These are phyloP conservation scores for Salix dunnii DNA, from an alignment of 345 rosid genomes.

Conservation along the genomic window DNA sequence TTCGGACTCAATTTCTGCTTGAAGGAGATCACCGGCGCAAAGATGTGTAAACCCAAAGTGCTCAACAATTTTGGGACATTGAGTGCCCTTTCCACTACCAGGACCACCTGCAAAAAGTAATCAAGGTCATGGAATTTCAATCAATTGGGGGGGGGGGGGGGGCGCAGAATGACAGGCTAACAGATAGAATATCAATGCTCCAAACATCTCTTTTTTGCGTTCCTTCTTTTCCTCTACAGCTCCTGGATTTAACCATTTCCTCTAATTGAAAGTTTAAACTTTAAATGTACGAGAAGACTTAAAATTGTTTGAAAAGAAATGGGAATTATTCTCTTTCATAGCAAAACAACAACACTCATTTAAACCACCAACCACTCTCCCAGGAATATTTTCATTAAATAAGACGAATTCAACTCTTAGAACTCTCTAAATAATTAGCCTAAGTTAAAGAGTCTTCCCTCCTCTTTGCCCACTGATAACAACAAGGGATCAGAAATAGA, in stretches of 20 bases:
- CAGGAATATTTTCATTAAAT: background rate
- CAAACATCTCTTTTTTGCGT: too few relatives aligned
- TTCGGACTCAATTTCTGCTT: conserved; percentile 65
- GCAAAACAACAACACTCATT: too few relatives aligned
- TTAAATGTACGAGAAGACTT: too few relatives aligned
- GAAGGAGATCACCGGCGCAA: conserved; percentile 83
- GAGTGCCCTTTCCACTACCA: conserved; percentile 82
- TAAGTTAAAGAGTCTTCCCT: background rate
- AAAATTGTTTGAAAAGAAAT: background rate
- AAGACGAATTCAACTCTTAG: background rate
- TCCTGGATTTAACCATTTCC: too few relatives aligned
- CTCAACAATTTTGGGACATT: conserved; percentile 59
- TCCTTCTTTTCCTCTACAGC: too few relatives aligned
- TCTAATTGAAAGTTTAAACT: too few relatives aligned
- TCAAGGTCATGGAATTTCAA: background rate
- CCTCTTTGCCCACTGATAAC: background rate
- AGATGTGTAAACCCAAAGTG: conserved; percentile 65
- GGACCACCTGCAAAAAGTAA: conserved; percentile 13
- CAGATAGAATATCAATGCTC: background rate
- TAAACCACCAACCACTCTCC: too few relatives aligned
- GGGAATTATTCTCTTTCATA: background rate
- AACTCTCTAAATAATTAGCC: background rate
- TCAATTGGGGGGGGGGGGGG: too few relatives aligned
- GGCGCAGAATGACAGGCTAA: background rate
- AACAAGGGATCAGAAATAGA: background rate